These are phyloP conservation scores for Alloteropsis semialata DNA, from an alignment of 176 grass and related monocot species.

Conservation along the genomic window DNA sequence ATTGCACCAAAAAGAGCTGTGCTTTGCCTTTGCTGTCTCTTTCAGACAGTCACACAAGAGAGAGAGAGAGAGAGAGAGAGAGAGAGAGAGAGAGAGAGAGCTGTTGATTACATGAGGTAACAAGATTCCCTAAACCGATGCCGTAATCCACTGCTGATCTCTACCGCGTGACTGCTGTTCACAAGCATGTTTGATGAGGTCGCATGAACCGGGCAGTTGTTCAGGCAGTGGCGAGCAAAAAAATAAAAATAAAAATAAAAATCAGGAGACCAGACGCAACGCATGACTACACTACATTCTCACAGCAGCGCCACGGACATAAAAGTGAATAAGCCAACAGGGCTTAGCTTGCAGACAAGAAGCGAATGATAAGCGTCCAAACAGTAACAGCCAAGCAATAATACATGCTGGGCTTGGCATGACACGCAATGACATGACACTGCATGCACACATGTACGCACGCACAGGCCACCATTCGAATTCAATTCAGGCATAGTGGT, in stretches of 20 bases:
- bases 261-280: neutral
- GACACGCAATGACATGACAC: neutral
- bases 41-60: no score
- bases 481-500: neutral
- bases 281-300: neutral
- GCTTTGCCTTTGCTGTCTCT: neutral
- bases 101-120: neutral
- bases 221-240: neutral
- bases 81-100: no score
- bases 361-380: neutral
- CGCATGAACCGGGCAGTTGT: neutral
- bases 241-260: no score
- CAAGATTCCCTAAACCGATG: slow-evolving; percentile 4
- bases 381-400: neutral
- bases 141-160: slow-evolving; percentile 27
- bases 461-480: neutral
- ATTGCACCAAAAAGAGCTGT: no score
- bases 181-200: neutral
- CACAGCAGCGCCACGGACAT: neutral
- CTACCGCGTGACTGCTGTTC: slow-evolving; percentile 28
- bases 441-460: neutral
- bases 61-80: no score
- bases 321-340: neutral
- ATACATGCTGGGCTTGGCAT: neutral
- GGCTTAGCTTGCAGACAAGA: neutral